These are phyloP conservation scores for Sporothrix dimorphospora DNA, from an alignment of 2,329 filamentous ascomycete genomes.

Conservation along the genomic window DNA sequence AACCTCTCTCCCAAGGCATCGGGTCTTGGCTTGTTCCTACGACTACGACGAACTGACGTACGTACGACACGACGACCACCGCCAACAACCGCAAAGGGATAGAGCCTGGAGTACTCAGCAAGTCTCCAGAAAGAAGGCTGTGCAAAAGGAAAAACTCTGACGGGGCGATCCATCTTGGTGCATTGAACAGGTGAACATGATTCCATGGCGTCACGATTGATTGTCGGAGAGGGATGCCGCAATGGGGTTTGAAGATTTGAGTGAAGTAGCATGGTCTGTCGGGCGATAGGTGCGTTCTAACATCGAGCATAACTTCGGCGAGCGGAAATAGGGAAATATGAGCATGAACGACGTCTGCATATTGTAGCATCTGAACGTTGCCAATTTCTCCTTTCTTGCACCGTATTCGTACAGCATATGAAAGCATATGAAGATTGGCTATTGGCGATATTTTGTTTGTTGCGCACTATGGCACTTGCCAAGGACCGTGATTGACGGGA, in stretches of 20 bases:
- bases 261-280: background rate
- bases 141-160: background rate
- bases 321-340: background rate
- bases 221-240: background rate
- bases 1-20: background rate
- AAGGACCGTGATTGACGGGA: background rate
- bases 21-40: background rate
- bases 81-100: background rate
- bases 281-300: background rate
- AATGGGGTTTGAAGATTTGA: background rate
- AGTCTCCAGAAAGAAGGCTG: conserved; percentile 19
- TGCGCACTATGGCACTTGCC: conserved; percentile 1
- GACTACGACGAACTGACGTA: background rate
- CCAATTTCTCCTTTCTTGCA: background rate
- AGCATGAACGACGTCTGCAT: background rate
- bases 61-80: background rate
- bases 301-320: background rate
- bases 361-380: background rate
- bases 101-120: background rate
- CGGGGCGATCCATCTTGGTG: background rate
- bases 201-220: conserved; percentile 3
- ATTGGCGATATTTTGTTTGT: background rate
- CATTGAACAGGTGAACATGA: background rate
- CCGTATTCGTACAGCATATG: background rate
- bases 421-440: background rate